Base-by-base conservation (phyloP, 2,329 filamentous ascomycete species). In the Ophiostoma angusticollis region DNA sequence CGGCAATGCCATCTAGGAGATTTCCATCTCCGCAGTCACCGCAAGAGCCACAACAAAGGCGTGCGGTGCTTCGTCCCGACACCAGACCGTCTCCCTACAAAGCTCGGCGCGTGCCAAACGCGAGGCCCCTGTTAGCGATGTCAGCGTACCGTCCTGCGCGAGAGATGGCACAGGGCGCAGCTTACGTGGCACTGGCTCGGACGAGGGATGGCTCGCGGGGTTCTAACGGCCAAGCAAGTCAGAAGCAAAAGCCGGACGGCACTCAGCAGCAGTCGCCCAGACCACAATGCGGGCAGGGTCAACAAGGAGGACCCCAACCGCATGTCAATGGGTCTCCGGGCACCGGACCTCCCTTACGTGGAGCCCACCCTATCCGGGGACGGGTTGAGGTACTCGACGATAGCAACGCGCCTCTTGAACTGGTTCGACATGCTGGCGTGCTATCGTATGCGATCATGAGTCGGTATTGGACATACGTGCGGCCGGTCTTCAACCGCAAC, bases 401-500 rank as follows among this genome's bases (percentile, higher is more conserved):
- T 3, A 27, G 13, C 17, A 38, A 37, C 12, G 36, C 27, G 8
- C 19, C 27, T 6, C n/a, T 39, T 3, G 37, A 39, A 1, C 11
- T 45, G 13, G 17, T 37, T 27, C 36, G 25, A 14, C 34, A 31
- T 6, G 29, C 31, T 13, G 42, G 21, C n/a, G 18, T 46, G 29
- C 21, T 55, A 24, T 27, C 54, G 21, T 33, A 48, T 25, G n/a
- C 21, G 14, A 16, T 31, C 2, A 16, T 47, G 28, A 18, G 30
- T 18, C 44, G 35, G 21, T 65, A 62, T 49, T 62, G 53, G 58
- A 42, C 39, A 29, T 43, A 57, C 11, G 54, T 65, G 13, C 48
- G 48, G 35, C 62, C 62, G 2, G 58, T 64, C 11, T 61, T 67
- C 41, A 49, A 62, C 47, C 45, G 47, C 7, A 46, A 52, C 3